These are phyloP conservation scores for Plantago ovata DNA, from an alignment of 257 asterid species.

Conservation along the genomic window DNA sequence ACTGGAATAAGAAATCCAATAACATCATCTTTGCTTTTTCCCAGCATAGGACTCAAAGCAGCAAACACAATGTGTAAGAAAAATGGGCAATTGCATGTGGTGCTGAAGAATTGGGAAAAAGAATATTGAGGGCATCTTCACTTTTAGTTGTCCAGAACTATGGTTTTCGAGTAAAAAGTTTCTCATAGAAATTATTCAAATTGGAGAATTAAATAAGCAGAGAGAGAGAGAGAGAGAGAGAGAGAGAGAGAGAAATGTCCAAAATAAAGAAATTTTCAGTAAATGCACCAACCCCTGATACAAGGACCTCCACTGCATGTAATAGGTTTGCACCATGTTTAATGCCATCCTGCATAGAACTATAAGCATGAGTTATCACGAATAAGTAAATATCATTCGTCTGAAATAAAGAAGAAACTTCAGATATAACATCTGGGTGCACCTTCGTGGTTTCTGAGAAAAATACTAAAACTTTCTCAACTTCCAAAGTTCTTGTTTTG, in stretches of 20 bases:
- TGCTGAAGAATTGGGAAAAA: conserved; percentile 10
- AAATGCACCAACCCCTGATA: conserved; percentile 70
- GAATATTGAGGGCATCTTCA: background rate
- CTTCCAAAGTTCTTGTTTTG: conserved; percentile 83
- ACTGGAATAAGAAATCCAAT: too few species aligned
- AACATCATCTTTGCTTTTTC: too few species aligned
- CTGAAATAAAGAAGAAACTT: conserved; percentile 10
- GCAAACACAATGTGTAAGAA: conserved; percentile 12
- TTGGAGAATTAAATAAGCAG: conserved; percentile 3
- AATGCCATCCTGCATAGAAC: conserved; percentile 73
- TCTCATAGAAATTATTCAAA: conserved; percentile 9
- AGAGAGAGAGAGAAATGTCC: conserved; percentile 3
- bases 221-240: conserved; percentile 3
- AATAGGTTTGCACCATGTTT: conserved; percentile 85
- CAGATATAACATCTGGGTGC: conserved; percentile 20
- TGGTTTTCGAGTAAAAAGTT: conserved; percentile 11
- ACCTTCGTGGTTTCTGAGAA: conserved; percentile 89
- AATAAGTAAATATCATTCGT: conserved; percentile 21
- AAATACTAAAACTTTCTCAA: conserved; percentile 70
- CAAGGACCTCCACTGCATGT: conserved; percentile 92
- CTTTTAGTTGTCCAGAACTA: conserved; percentile 10
- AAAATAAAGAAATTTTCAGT: conserved; percentile 14
- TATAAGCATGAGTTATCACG: conserved; percentile 25
- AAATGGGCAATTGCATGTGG: conserved; percentile 3
- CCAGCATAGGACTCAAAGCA: too few species aligned